Percentiles rank a stretch among this genome's conserved stretches.
These are phyloP conservation scores for Boletellus ananiceps DNA, from an alignment of 768 basidiomycete species.

Conservation along the genomic window DNA sequence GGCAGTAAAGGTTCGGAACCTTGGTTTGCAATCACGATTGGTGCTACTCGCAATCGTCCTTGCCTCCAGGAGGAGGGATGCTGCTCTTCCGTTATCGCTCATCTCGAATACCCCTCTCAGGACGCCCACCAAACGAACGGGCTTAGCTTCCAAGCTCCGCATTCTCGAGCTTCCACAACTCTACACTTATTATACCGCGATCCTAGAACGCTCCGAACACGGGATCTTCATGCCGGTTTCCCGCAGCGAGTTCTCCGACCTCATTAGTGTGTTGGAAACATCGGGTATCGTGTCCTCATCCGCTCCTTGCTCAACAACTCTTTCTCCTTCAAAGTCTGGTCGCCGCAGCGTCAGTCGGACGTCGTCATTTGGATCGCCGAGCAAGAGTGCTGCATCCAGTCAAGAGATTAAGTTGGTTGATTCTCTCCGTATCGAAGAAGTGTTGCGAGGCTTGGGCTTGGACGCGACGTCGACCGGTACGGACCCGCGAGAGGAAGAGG, in stretches of 20 bases:
- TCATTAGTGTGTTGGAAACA: constrained; percentile 69
- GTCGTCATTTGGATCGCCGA: constrained; percentile 46
- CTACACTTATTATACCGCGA: constrained; percentile 55
- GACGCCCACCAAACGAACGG: constrained; percentile 51
- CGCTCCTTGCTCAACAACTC: constrained; percentile 29
- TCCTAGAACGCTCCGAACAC: constrained; percentile 53
- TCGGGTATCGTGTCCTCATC: constrained; percentile 52
- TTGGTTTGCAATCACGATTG: constrained; percentile 72
- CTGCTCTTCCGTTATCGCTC: constrained; percentile 49
- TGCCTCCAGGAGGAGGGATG: constrained; percentile 57
- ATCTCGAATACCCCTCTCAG: constrained; percentile 30
- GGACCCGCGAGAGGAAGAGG: constrained; percentile 43
- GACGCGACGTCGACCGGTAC: constrained; percentile 14
- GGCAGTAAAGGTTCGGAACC: constrained; percentile 57
- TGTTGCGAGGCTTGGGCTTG: constrained; percentile 61
- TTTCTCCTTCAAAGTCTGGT: constrained; percentile 43
- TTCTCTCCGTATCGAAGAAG: constrained; percentile 64
- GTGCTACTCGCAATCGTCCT: constrained; percentile 62
- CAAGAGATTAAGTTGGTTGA: constrained; percentile 53
- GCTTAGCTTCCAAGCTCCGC: constrained; percentile 33
- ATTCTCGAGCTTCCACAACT: constrained; percentile 58
- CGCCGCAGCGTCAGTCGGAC: constrained; percentile 54
- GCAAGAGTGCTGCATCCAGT: constrained; percentile 24
- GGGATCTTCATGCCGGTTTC: constrained; percentile 62
- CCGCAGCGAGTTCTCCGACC: constrained; percentile 71